Conservation (phyloP, 495 filamentous ascomycete species). For the Aspergillus sparsus region DNA sequence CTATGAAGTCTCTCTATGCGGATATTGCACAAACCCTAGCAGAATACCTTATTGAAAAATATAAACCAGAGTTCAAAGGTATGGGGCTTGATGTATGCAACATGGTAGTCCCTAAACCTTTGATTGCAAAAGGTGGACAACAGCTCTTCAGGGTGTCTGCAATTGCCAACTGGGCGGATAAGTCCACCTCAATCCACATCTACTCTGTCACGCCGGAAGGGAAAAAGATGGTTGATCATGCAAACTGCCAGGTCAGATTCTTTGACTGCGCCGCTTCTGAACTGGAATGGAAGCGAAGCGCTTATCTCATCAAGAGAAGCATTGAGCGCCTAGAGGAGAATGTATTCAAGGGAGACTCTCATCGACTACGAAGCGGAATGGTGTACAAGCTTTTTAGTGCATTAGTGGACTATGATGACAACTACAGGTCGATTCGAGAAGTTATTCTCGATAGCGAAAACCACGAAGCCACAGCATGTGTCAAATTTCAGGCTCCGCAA, state of each 20-base stretch:
- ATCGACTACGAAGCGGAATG: constrained; percentile 60
- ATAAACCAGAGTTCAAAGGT: constrained; percentile 36
- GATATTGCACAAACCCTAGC: constrained; percentile 77
- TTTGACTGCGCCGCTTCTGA: constrained; percentile 33
- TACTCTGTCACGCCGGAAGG: constrained; percentile 47
- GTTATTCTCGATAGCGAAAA: constrained; percentile 70
- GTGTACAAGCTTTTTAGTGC: constrained; percentile 74
- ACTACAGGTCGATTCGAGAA: constrained; percentile 69
- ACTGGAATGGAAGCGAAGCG: constrained; percentile 48
- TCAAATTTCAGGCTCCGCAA: constrained; percentile 64
- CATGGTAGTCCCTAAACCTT: constrained; percentile 68
- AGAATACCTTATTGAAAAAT: constrained; percentile 64
- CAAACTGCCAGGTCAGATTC: constrained; percentile 49
- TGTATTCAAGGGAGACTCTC: constrained; percentile 35
- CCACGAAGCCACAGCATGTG: constrained; percentile 67
- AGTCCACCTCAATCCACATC: constrained; percentile 34
- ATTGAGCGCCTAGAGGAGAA: constrained; percentile 44
- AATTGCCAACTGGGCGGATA: constrained; percentile 37
- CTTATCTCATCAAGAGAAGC: constrained; percentile 50
- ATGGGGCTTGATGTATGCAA: constrained; percentile 55
- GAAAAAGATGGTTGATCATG: constrained; percentile 53
- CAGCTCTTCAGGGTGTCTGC: constrained; percentile 48
- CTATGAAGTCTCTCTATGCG: constrained; percentile 60
- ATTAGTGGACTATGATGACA: constrained; percentile 64
- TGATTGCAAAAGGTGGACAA: constrained; percentile 61